phyloP scores from a whole-genome alignment of 495 filamentous ascomycete genomes.

The Physcia stellaris region DNA sequence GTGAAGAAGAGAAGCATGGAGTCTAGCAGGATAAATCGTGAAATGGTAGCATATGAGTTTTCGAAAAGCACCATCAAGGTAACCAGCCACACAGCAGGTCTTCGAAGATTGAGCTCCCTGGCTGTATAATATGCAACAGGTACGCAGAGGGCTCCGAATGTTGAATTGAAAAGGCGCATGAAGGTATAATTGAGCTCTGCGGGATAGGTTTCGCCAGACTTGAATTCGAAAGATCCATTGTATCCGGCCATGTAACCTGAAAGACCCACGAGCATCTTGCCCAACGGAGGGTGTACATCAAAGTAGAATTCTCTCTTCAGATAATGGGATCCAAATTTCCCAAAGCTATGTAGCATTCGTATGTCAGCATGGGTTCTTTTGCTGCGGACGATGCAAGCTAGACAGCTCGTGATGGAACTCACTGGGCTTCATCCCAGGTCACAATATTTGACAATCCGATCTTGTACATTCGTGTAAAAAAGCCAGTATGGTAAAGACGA shows the following conservation, averaged over 20 bases:
- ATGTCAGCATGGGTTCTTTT: neutral
- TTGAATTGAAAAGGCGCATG: conserved; percentile 95
- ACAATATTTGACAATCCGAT: conserved; percentile 93
- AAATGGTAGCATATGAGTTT: conserved; percentile 97
- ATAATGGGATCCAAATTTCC: conserved; percentile 98
- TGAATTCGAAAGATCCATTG: conserved; percentile 99
- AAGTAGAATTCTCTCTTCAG: conserved; percentile 99
- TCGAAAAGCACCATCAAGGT: conserved; percentile 96
- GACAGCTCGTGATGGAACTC: conserved; percentile 25
- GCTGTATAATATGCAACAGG: conserved; percentile 93
- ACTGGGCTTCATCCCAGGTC: conserved; percentile 98
- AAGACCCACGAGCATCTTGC: conserved; percentile 95
- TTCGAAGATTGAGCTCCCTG: conserved; percentile 71
- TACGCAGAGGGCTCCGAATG: conserved; percentile 85
- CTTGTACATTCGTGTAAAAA: conserved; percentile 92
- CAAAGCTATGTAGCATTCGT: conserved; percentile 53
- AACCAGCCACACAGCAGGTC: conserved; percentile 83
- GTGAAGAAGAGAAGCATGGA: conserved; percentile 98
- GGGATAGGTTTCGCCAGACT: conserved; percentile 91
- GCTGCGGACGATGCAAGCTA: neutral
- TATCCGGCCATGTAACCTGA: conserved; percentile 93
- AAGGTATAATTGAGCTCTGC: conserved; percentile 92
- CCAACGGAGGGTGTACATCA: conserved; percentile 92
- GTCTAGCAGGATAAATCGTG: conserved; percentile 91
- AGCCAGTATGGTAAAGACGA: conserved; percentile 79